Evolutionary conservation across 345 rosid species (phyloP), one percentile per base, ranked within the genome.

Genomic region (Populus davidiana): DNA sequence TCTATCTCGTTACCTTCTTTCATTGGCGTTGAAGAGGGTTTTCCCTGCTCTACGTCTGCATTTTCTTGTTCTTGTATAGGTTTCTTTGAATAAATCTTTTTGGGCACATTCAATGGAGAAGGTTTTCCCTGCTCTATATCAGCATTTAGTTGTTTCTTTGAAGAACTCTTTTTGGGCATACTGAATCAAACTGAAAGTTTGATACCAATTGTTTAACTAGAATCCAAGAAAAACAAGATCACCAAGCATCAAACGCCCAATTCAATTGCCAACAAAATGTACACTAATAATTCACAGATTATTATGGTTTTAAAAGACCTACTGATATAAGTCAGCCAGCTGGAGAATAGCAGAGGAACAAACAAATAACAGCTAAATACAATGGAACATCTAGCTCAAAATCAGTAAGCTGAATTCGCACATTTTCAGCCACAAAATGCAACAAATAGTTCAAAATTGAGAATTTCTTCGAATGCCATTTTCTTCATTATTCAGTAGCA

Each of bases 1-100:
- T 87, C 90, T 69, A 87, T 89, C 81, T 85, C 90, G 41, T 27
- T 77, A 50, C 85, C 66, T 2, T 72, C 5, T 65, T 76, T 80
- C 43, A 85, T 78, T 54, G 80, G 36, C 16, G 74, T 78, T 35
- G 74, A 25, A 73, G 81, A 76, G 66, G 13, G 69, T 59, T 84
- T 86, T 8, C 44, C 72, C 73, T 78, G 63, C 23, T 81, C 79
- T 8, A 56, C 5, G 10, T 31, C 67, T 31, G 77, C 38, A 27
- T 75, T 71, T 39, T 77, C 83, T 67, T 29, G 68, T 36, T 1
- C 61, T 50, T 76, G 41, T 23, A 67, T 20, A 20, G 59, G 59
- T 52, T 52, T 79, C 78, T 81, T 87, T 16, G 78, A 17, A 43
- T 85, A 74, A 25, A 52, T 69, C 78, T 81, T 86, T 78, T 80